Conservation (phyloP, 306 rosid species). For the Herpetospermum pedunculosum region DNA sequence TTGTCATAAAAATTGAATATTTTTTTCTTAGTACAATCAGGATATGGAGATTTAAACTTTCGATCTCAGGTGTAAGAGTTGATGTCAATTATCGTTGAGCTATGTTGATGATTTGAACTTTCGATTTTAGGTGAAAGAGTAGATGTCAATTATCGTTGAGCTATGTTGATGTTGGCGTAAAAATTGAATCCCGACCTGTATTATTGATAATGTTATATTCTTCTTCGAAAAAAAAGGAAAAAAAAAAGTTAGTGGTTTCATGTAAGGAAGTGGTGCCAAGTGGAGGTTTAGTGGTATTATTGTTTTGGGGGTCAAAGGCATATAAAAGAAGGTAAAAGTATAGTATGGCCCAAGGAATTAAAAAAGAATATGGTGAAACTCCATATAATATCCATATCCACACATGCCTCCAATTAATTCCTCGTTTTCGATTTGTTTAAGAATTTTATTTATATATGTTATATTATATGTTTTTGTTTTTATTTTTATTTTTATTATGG, state of each 20-base stretch:
- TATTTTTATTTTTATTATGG: neutral
- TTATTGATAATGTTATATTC: no score
- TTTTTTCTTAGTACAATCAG: no score
- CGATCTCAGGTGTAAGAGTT: no score
- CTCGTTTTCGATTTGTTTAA: neutral
- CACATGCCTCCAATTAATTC: slow-evolving; percentile 8
- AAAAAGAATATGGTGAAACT: neutral
- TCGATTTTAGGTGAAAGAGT: no score
- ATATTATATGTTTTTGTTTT: neutral
- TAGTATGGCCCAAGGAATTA: slow-evolving; percentile 1
- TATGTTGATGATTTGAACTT: no score
- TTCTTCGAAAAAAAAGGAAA: no score
- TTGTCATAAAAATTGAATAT: no score
- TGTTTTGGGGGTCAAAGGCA: neutral
- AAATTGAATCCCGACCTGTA: no score
- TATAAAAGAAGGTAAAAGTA: neutral
- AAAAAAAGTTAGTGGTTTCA: neutral
- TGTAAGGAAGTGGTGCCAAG: neutral
- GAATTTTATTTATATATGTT: neutral
- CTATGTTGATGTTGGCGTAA: no score
- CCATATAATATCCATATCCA: neutral
- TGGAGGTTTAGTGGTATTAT: neutral
- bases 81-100: no score
- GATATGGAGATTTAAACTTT: no score
- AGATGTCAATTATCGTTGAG: no score